These are phyloP conservation scores for Prunus yedoensis DNA, from an alignment of 331 rosid genomes.

Conservation along the genomic window DNA sequence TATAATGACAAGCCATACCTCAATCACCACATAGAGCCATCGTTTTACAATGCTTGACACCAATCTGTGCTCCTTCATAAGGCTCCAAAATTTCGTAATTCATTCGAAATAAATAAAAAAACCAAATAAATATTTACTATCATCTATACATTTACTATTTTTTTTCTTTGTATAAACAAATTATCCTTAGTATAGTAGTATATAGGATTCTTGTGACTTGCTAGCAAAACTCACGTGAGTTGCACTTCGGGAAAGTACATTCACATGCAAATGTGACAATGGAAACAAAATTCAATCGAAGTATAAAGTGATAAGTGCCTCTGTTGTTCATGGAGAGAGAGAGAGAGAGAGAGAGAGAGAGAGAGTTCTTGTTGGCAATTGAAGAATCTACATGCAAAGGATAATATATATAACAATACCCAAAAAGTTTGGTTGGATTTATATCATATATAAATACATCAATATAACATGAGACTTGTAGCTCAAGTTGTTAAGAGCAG, in stretches of 20 bases:
- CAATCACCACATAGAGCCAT: conserved; percentile 2
- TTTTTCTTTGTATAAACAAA: too few relatives aligned
- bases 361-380: conserved; percentile 37
- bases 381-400: conserved; percentile 33
- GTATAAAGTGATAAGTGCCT: conserved; percentile 61
- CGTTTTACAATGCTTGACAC: not conserved
- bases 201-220: conserved; percentile 62
- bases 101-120: not conserved
- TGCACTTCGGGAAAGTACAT: conserved; percentile 91
- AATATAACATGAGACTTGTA: too few relatives aligned
- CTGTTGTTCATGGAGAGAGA: conserved; percentile 42
- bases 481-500: too few relatives aligned
- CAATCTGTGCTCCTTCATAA: not conserved
- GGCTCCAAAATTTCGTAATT: conserved; percentile 9
- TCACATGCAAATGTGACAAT: conserved; percentile 77
- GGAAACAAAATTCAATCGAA: conserved; percentile 61
- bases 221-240: conserved; percentile 85
- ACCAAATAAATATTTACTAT: not conserved
- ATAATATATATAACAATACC: conserved; percentile 15
- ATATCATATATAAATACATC: too few relatives aligned
- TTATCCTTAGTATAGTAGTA: conserved; percentile 9
- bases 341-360: conserved; percentile 17
- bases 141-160: not conserved
- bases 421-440: conserved; percentile 19
- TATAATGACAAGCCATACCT: conserved; percentile 35